Evolutionary conservation across 768 basidiomycete genomes (phyloP).

Genomic region (Tephrocybe sp.): DNA sequence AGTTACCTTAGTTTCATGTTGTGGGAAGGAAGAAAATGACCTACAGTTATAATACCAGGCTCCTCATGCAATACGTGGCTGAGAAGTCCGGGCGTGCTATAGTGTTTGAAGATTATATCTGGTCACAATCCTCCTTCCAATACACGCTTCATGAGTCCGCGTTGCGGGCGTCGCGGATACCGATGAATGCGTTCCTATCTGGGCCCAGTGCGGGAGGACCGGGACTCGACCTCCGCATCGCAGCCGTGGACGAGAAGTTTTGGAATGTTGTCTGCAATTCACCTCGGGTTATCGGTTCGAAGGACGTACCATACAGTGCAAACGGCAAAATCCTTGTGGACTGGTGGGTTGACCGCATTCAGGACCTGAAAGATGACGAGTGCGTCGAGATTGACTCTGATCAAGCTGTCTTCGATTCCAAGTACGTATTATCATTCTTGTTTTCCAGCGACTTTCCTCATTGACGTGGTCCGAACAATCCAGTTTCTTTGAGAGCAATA

Average conservation of each 20-base stretch:
- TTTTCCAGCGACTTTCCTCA: background rate
- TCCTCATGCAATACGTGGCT: conserved; percentile 54
- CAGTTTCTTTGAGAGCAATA: conserved; percentile 49
- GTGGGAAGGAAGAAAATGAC: background rate
- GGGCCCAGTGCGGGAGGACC: conserved; percentile 55
- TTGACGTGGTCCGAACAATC: background rate
- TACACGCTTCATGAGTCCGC: conserved; percentile 54
- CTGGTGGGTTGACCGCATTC: conserved; percentile 48
- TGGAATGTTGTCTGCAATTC: conserved; percentile 43
- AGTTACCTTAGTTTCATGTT: too few species aligned
- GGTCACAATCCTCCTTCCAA: conserved; percentile 52
- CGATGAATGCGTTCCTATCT: conserved; percentile 55
- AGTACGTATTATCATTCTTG: conserved; percentile 33
- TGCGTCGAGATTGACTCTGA: conserved; percentile 45
- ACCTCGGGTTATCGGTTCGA: conserved; percentile 31
- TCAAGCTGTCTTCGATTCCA: conserved; percentile 42
- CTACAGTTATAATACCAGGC: conserved; percentile 21
- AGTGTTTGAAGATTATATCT: conserved; percentile 62
- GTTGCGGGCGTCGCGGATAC: conserved; percentile 48
- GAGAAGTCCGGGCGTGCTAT: conserved; percentile 48
- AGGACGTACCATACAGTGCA: conserved; percentile 30
- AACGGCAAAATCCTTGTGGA: conserved; percentile 42
- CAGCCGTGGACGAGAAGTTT: conserved; percentile 46
- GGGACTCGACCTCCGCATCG: conserved; percentile 23
- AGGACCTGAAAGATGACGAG: conserved; percentile 26